phyloP scores from a whole-genome alignment of 2,329 filamentous ascomycete genomes.

The Clonostachys byssicola region DNA sequence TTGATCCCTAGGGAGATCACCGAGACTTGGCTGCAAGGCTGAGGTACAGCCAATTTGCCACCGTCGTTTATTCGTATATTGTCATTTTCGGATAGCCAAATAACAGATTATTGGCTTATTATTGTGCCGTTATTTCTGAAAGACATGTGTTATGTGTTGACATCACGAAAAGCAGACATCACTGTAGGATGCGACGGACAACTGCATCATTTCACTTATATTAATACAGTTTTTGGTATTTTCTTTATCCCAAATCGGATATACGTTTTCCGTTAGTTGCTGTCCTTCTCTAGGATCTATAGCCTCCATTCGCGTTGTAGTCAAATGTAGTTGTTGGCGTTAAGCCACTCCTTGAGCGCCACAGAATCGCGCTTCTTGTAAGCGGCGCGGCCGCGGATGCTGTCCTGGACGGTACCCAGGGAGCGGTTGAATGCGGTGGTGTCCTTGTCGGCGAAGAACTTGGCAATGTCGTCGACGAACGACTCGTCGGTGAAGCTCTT shows the following conservation, averaged over 20 bases:
- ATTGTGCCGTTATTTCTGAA: too few relatives aligned
- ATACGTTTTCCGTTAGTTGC: background rate
- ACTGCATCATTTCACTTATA: too few relatives aligned
- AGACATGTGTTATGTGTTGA: too few relatives aligned
- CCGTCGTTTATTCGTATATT: too few relatives aligned
- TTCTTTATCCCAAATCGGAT: background rate
- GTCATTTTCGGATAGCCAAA: too few relatives aligned
- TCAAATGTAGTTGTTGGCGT: constrained; percentile 39
- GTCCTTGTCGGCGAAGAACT: constrained; percentile 85
- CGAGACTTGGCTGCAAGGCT: too few relatives aligned
- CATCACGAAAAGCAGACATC: too few relatives aligned
- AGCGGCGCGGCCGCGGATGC: constrained; percentile 74
- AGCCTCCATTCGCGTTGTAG: constrained; percentile 4
- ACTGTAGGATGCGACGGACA: too few relatives aligned
- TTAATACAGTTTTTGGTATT: background rate
- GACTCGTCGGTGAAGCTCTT: constrained; percentile 71
- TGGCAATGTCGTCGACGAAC: constrained; percentile 70
- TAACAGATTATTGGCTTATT: too few relatives aligned
- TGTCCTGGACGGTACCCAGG: constrained; percentile 80
- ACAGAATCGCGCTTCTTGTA: constrained; percentile 76
- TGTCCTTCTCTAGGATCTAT: background rate
- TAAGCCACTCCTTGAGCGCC: constrained; percentile 75
- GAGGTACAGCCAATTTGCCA: too few relatives aligned
- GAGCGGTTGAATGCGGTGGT: constrained; percentile 83
- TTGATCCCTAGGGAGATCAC: too few relatives aligned